A percentile compares a stretch with the other conserved stretches of the same genome.
These are phyloP conservation scores for Calonectria hawksworthii DNA, from an alignment of 2,329 filamentous ascomycete species.

Conservation along the genomic window DNA sequence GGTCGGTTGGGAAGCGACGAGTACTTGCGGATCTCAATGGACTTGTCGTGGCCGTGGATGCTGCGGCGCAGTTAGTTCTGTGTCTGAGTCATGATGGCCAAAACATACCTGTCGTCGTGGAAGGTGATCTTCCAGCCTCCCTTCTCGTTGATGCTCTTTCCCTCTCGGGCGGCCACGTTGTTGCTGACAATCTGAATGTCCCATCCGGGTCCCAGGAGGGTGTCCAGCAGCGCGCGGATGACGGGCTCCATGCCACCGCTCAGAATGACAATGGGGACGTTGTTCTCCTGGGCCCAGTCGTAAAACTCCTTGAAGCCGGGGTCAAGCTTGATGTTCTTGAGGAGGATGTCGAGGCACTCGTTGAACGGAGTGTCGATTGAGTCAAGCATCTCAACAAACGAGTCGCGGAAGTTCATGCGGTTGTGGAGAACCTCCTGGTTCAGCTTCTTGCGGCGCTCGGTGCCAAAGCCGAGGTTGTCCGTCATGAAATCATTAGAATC, in stretches of 20 bases:
- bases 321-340: conserved; percentile 89
- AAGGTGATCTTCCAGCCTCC: conserved; percentile 90
- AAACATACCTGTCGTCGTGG: conserved; percentile 83
- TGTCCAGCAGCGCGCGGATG: conserved; percentile 85
- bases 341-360: conserved; percentile 83
- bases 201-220: conserved; percentile 82
- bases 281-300: conserved; percentile 82
- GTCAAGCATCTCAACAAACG: conserved; percentile 93
- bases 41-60: conserved; percentile 97
- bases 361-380: conserved; percentile 85
- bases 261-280: conserved; percentile 92
- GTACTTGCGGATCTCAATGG: conserved; percentile 90
- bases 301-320: conserved; percentile 91
- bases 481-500: conserved; percentile 82
- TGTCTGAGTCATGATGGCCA: neutral
- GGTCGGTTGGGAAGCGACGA: conserved; percentile 82
- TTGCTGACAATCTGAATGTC: conserved; percentile 95
- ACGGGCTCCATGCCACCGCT: conserved; percentile 94
- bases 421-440: conserved; percentile 84
- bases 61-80: conserved; percentile 55
- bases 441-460: conserved; percentile 75
- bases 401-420: conserved; percentile 82
- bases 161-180: conserved; percentile 73
- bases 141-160: conserved; percentile 82
- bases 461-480: conserved; percentile 90